Base-by-base conservation (phyloP, 2,329 filamentous ascomycete species). In the Iodosphaeria phyllophila region DNA sequence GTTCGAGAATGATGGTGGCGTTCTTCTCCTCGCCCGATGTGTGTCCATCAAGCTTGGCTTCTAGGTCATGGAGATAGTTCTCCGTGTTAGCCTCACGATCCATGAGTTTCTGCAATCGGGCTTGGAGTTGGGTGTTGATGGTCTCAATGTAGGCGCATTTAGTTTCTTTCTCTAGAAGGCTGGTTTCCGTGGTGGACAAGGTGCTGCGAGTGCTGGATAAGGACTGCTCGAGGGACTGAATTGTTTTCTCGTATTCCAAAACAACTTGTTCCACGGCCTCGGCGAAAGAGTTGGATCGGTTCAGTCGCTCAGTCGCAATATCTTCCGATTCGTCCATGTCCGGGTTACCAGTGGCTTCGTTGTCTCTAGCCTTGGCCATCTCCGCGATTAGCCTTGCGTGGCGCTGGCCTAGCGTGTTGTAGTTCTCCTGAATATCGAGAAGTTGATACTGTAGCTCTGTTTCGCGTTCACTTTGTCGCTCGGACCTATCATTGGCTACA, bases 241-340 rank as follows among this genome's bases (percentile, higher is more conserved):
- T 98, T 0, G 91, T 98, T 60, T 92, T 95, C 48, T 98, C 91
- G 44, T 98, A 98, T 50, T 98, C 89, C 24, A 95, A 57, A 3
- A 98, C 82, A 13, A 98, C 82, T 42, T 92, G 79, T 42, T 98
- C 89, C 12, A 98, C 86, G 15, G 86, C 86, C 44, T 92, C 77
- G 2, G 86, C 84, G 44, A 98, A 95, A 0, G 80, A 91, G 45
- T 91, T 92, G 11, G 91, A 98, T 20, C 89, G 74, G 45, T 93
- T 91, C 34, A 95, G 55, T 26, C 89, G 68, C 45, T 93, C 84
- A 13, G 83, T 74, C 1, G 83, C 80, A 36, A 60, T 79, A 43
- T 86, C 82, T 27, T 73, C 79, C 8, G 69, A 63, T 26, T 73
- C 64, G 20, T 74, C 69, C 8, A 62, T 46, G 20, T 58, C 53